Base-by-base conservation (phyloP, 139 green algal species). In the Chlamydomonas sp. region DNA sequence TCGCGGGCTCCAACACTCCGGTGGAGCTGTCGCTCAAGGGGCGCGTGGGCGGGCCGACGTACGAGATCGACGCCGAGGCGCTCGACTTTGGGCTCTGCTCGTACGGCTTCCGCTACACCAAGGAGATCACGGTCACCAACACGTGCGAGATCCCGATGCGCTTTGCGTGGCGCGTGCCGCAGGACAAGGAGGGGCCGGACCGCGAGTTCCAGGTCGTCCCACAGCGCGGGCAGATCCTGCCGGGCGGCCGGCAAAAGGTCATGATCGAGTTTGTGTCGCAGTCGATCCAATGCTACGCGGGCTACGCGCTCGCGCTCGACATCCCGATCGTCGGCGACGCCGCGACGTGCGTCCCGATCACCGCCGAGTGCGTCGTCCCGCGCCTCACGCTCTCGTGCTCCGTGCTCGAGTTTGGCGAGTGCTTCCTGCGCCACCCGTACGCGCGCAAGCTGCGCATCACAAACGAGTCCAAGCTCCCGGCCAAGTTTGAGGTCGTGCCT, bases 81-180 rank as follows among this genome's bases (percentile, higher is more conserved):
- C 67, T 95, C 28, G 83, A 92, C 72, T 95, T 85, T 73, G 84
- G 86, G 8, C 60, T 88, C 6, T 83, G 90, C 30, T 81, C 82
- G 16, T 91, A 83, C 63, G 88, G 89, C 16, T 95, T 91, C 83
- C 81, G 78, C 65, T 90, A 91, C 71, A 82, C 76, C 13, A 85
- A 87, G 64, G 74, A 87, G 35, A 50, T 92, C 26, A 66, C 60
- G 30, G 65, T 95, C 5, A 72, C 39, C 67, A 95, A 92, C 73
- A 89, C 82, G 0, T 86, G 82, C 61, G 84, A 88, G 34, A 90
- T 95, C 29, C 85, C 87, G 29, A 85, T 95, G 74, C 48, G 47
- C 3, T 95, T 87, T 60, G 8, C 65, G 1, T 90, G 88, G 84
- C 65, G 81, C 0, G 67, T 90, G 16, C 76, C 77, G 1, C 74